Base-by-base conservation (phyloP, 768 basidiomycete species). In the Suillus plorans region DNA sequence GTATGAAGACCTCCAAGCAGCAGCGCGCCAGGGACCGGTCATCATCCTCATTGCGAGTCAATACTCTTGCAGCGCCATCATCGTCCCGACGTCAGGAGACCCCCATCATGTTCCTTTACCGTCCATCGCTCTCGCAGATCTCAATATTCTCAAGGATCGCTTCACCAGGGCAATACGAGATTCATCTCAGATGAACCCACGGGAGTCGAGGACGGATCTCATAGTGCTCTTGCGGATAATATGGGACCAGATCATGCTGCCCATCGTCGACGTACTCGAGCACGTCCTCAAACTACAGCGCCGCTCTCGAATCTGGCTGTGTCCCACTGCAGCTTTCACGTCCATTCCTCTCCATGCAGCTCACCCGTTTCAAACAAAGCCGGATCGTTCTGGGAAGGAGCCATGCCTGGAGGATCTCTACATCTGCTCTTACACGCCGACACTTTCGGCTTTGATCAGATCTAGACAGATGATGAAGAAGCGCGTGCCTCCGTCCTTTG, bases 351-450 rank as follows among this genome's bases (percentile, higher is more conserved):
- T 69, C 10, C 68, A 69, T 31, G 66, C 67, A 41, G 63, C 81
- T 34, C 73, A 78, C 10, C 70, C 70, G 1, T 80, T 79, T 45
- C 12, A 59, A 31, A 61, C 37, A 14, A 61, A 62, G 50, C 49
- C 66, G 10, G 67, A 62, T 9, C 22, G 42, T 25, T 59, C 6
- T 4, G 52, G 63, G 0, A 31, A 31, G 22, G 39, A 31, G 31
- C 45, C 16, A 20, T 12, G 61, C 18, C 61, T 45, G 0, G 41
- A 49, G 7, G 65, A 72, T 4, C 14, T 67, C 28, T 66, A 47
- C 34, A 53, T 68, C 7, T 63, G 57, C 1, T 68, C 67, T n/a
- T 68, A 66, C 34, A 66, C 66, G 1, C 65, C 67, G 31, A 31
- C 31, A 31, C 31, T 31, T 31, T 31, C 31, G 4, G 31, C 31